These are phyloP conservation scores for Aspergillus heteromorphus DNA, from an alignment of 495 filamentous ascomycete species.

Conservation along the genomic window DNA sequence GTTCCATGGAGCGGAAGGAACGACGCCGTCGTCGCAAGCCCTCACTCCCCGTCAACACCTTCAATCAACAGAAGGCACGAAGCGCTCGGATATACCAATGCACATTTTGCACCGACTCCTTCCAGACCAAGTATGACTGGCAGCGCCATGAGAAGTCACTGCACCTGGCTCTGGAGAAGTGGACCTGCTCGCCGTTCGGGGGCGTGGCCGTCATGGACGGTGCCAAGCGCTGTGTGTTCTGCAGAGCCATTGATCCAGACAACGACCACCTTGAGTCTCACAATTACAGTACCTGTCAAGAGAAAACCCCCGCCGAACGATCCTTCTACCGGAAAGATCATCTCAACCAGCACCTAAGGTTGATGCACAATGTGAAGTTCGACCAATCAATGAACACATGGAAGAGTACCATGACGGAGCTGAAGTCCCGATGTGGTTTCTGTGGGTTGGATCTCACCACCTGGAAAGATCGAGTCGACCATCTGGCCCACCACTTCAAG, in stretches of 20 bases:
- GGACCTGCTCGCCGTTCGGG: slow-evolving; percentile 68
- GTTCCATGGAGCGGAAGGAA: slow-evolving; percentile 63
- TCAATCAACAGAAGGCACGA: slow-evolving; percentile 37
- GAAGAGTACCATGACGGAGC: slow-evolving; percentile 66
- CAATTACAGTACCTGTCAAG: slow-evolving; percentile 68
- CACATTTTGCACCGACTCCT: slow-evolving; percentile 88
- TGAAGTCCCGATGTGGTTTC: slow-evolving; percentile 69
- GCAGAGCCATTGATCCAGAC: slow-evolving; percentile 59
- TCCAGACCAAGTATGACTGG: slow-evolving; percentile 89
- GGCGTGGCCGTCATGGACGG: slow-evolving; percentile 39
- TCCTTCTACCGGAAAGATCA: slow-evolving; percentile 90
- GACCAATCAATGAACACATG: slow-evolving; percentile 68
- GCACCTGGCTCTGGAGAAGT: slow-evolving; percentile 77
- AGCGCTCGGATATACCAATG: slow-evolving; percentile 64
- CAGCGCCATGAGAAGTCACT: slow-evolving; percentile 84
- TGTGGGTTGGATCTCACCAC: slow-evolving; percentile 60
- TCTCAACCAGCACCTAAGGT: slow-evolving; percentile 74
- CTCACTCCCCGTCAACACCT: slow-evolving; percentile 39
- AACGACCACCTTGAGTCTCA: slow-evolving; percentile 68
- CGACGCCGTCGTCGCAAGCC: slow-evolving; percentile 64
- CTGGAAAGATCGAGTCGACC: slow-evolving; percentile 68
- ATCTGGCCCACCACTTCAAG: slow-evolving; percentile 70
- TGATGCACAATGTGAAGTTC: slow-evolving; percentile 74
- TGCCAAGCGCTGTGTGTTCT: slow-evolving; percentile 62
- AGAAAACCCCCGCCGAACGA: slow-evolving; percentile 63